Percentiles rank a stretch among this genome's conserved stretches.
These are phyloP conservation scores for Colletotrichum somersetense DNA, from an alignment of 2,329 filamentous ascomycete genomes.

Conservation along the genomic window DNA sequence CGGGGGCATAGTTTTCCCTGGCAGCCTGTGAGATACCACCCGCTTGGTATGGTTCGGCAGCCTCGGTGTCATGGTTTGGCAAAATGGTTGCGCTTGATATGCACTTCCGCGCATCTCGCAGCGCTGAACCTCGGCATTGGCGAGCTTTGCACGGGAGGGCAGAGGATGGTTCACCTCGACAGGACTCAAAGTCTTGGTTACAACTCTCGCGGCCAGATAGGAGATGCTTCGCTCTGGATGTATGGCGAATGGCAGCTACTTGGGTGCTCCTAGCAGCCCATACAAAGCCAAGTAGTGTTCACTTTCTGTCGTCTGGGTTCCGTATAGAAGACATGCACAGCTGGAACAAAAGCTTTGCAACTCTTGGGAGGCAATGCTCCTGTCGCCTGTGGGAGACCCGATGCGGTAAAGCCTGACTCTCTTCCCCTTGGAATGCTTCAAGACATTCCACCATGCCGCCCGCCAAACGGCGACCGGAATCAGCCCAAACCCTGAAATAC, in stretches of 20 bases:
- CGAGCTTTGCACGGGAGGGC: background rate
- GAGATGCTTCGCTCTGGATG: background rate
- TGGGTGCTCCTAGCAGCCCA: background rate
- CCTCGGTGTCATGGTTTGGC: background rate
- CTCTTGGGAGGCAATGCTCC: background rate
- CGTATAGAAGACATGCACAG: no score
- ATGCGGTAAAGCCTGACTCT: background rate
- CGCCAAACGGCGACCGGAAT: background rate
- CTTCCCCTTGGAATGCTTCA: background rate
- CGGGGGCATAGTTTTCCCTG: background rate
- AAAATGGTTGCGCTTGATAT: background rate
- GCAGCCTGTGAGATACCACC: background rate
- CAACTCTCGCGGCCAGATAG: background rate
- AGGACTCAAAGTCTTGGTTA: background rate
- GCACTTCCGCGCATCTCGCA: background rate
- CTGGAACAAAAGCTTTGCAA: background rate
- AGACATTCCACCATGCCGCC: background rate
- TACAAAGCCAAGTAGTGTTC: background rate
- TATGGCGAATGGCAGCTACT: background rate
- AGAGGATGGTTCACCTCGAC: background rate
- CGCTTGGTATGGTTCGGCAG: background rate
- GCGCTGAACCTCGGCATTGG: no score
- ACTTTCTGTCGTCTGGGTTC: fast-evolving
- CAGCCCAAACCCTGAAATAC: background rate
- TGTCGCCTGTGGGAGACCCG: background rate